A percentile compares a stretch with the other conserved stretches of the same genome.
Conservation (phyloP, 495 filamentous ascomycete genomes). For the Penicillium atrosanguineum region DNA sequence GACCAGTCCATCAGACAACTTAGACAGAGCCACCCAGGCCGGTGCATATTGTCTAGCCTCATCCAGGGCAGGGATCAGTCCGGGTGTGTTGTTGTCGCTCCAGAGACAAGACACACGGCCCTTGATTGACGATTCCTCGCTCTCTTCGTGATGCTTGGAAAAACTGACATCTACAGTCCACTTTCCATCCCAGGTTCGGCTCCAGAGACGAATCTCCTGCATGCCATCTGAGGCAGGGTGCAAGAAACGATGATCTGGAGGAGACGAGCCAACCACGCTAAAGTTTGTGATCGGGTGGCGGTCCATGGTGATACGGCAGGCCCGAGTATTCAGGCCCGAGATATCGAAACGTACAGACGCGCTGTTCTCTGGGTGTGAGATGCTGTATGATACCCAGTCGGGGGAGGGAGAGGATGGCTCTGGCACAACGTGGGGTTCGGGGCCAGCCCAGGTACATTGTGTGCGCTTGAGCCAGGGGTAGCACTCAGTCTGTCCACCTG, state of each 20-base stretch:
- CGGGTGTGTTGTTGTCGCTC: constrained; percentile 75
- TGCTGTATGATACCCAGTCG: constrained; percentile 63
- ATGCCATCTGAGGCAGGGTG: constrained; percentile 51
- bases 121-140: constrained; percentile 47
- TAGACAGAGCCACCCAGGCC: constrained; percentile 72
- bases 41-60: constrained; percentile 76
- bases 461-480: constrained; percentile 39
- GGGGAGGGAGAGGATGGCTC: constrained; percentile 33
- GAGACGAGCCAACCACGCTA: constrained; percentile 54
- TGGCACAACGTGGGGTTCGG: constrained; percentile 54
- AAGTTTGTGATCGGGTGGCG: constrained; percentile 59
- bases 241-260: constrained; percentile 52
- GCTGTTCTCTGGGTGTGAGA: constrained; percentile 47
- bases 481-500: constrained; percentile 50
- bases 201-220: constrained; percentile 64
- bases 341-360: constrained; percentile 50
- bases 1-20: constrained; percentile 75
- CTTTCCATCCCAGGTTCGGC: constrained; percentile 66
- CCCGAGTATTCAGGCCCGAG: constrained; percentile 62
- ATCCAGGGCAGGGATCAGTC: constrained; percentile 79
- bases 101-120: constrained; percentile 80
- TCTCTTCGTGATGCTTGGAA: constrained; percentile 33
- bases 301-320: constrained; percentile 48
- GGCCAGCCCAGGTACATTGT: constrained; percentile 69
- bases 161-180: constrained; percentile 80